A percentile compares a stretch with the other conserved stretches of the same genome.
Conservation (phyloP, 805 yeast species). For the Sungouiozyma intestinalis region DNA sequence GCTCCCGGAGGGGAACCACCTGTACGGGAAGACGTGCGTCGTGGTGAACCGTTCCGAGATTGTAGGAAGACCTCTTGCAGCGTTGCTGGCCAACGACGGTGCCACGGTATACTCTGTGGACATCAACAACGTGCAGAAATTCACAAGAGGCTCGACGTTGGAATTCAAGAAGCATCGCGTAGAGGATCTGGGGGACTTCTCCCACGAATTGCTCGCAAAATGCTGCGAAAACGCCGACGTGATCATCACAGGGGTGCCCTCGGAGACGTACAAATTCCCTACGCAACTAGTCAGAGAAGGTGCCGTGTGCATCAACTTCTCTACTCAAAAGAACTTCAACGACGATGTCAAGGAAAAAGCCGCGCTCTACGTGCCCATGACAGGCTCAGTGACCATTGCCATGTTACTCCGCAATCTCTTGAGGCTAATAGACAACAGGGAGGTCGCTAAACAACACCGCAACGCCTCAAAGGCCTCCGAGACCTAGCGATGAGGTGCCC, state of each 20-base stretch:
- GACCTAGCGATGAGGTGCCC: too few relatives aligned
- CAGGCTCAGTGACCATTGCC: slow-evolving; percentile 92
- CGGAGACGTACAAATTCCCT: slow-evolving; percentile 75
- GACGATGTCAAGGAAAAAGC: slow-evolving; percentile 79
- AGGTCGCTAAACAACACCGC: slow-evolving; percentile 1
- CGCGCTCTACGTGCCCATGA: slow-evolving; percentile 85
- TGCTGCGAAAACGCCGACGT: slow-evolving; percentile 76
- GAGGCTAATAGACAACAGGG: slow-evolving; percentile 64
- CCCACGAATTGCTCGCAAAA: slow-evolving; percentile 40
- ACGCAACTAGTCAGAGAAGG: slow-evolving; percentile 72
- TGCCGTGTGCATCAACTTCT: slow-evolving; percentile 81
- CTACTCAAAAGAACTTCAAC: slow-evolving; percentile 79
- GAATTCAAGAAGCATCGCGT: slow-evolving; percentile 76
- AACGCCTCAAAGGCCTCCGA: not conserved
- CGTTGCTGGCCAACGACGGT: slow-evolving; percentile 92
- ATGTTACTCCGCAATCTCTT: slow-evolving; percentile 86
- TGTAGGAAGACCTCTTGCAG: slow-evolving; percentile 96
- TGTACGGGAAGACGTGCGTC: slow-evolving; percentile 86
- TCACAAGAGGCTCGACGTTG: slow-evolving; percentile 89
- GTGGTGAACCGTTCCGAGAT: slow-evolving; percentile 92
- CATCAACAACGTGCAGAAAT: slow-evolving; percentile 75
- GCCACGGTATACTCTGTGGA: slow-evolving; percentile 93
- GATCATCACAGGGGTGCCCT: slow-evolving; percentile 92
- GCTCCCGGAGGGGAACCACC: slow-evolving; percentile 78
- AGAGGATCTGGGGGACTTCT: slow-evolving; percentile 38